Conservation (phyloP, 1,284 basidiomycete genomes). For the Ceratobasidium theobromae region DNA sequence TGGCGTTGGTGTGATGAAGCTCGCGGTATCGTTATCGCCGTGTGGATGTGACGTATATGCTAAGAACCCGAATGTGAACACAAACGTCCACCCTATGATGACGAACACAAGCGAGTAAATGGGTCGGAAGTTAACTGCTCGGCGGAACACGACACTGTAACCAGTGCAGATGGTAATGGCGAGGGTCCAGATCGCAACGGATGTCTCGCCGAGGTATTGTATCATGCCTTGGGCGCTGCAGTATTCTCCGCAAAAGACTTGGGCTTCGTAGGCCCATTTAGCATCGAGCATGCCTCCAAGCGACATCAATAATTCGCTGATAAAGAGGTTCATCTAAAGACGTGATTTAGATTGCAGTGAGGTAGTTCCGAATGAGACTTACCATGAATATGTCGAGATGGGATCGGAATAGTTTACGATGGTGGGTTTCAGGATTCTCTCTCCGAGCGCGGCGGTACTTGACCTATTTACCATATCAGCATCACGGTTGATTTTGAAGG, state of each 20-base stretch:
- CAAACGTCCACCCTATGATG: slow-evolving; percentile 29
- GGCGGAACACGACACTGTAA: slow-evolving; percentile 17
- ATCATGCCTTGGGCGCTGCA: slow-evolving; percentile 33
- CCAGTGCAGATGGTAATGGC: slow-evolving; percentile 32
- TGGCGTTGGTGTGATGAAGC: slow-evolving; percentile 30
- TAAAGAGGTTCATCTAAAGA: slow-evolving; percentile 26
- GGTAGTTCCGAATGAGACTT: neutral
- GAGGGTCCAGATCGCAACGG: slow-evolving; percentile 33
- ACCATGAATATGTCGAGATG: slow-evolving; percentile 34
- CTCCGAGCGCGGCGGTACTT: neutral
- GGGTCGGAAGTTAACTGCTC: neutral
- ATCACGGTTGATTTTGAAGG: neutral
- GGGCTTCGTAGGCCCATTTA: slow-evolving; percentile 32
- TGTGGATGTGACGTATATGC: slow-evolving; percentile 14
- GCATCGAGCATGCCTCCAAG: slow-evolving; percentile 32
- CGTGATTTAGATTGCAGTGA: neutral
- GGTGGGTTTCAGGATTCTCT: neutral
- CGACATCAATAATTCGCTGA: slow-evolving; percentile 33
- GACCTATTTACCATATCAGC: neutral
- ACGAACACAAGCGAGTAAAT: slow-evolving; percentile 19
- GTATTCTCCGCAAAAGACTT: slow-evolving; percentile 31
- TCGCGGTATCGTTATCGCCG: neutral
- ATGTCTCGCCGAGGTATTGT: slow-evolving; percentile 33
- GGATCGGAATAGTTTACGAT: neutral
- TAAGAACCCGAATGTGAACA: slow-evolving; percentile 29